Percentiles rank a stretch among this genome's conserved stretches.
Evolutionary conservation across 768 basidiomycete genomes (phyloP).

Genomic region (Tricholoma sp.): DNA sequence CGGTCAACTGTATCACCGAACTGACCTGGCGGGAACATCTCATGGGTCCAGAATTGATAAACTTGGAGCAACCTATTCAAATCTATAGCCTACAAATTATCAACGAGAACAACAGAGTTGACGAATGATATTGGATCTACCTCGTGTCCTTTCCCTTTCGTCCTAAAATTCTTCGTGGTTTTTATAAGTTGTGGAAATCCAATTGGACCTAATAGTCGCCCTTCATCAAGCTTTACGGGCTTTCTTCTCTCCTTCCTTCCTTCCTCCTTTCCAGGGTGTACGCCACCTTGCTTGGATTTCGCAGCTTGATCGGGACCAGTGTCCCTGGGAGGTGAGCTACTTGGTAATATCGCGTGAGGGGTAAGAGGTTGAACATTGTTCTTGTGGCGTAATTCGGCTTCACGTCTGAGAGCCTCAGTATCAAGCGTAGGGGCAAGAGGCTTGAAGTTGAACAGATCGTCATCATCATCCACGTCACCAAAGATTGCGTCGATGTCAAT

Average conservation of each 20-base stretch:
- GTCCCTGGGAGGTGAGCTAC: constrained; percentile 45
- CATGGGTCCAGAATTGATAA: constrained; percentile 95
- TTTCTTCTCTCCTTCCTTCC: constrained; percentile 44
- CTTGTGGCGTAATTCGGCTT: constrained; percentile 49
- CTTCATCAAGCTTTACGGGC: constrained; percentile 66
- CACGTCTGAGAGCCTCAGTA: constrained; percentile 45
- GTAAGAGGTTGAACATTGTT: constrained; percentile 28
- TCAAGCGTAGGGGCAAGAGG: constrained; percentile 49
- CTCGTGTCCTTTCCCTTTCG: constrained; percentile 91
- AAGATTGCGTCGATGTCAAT: constrained; percentile 44
- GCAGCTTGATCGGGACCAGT: constrained; percentile 18
- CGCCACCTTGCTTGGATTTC: constrained; percentile 23
- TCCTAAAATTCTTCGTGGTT: constrained; percentile 70
- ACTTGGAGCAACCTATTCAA: constrained; percentile 72
- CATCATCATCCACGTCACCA: constrained; percentile 29
- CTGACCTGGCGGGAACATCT: constrained; percentile 82
- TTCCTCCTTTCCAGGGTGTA: constrained; percentile 18
- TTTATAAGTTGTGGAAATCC: constrained; percentile 82
- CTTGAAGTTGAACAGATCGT: constrained; percentile 32
- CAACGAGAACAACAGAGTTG: background rate
- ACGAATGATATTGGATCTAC: constrained; percentile 34
- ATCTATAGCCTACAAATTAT: constrained; percentile 59
- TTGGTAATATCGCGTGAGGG: constrained; percentile 42
- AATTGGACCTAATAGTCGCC: constrained; percentile 58
- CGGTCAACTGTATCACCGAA: constrained; percentile 83